Conservation (phyloP, 1,284 basidiomycete species). For the Hypsizygus ulmarius region DNA sequence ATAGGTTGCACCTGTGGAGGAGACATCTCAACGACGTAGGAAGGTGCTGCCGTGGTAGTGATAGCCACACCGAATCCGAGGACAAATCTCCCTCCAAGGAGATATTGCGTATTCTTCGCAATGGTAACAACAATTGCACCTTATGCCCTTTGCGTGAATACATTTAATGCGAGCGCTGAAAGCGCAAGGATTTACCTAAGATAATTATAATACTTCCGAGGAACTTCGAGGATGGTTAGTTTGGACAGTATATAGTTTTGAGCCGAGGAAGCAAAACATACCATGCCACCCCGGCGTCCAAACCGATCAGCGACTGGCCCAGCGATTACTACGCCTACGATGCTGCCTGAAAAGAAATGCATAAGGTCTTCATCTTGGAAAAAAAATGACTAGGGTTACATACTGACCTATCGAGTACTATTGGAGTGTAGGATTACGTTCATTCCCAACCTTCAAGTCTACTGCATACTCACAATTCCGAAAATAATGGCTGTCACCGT, state of each 20-base stretch:
- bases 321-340: conserved; percentile 39
- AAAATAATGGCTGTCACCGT: conserved; percentile 41
- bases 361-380: not conserved
- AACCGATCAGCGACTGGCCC: conserved; percentile 43
- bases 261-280: conserved; percentile 14
- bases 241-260: not conserved
- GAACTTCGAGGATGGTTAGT: conserved; percentile 28
- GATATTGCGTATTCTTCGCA: conserved; percentile 39
- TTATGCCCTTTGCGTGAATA: conserved; percentile 6
- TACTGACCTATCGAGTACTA: conserved; percentile 34
- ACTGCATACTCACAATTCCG: conserved; percentile 33
- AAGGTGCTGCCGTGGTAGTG: conserved; percentile 48
- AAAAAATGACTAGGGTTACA: no score
- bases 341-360: conserved; percentile 23
- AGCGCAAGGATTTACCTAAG: conserved; percentile 24
- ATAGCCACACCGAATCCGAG: conserved; percentile 51
- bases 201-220: conserved; percentile 45
- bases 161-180: not conserved
- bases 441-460: not conserved
- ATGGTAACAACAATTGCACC: conserved; percentile 45
- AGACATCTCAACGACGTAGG: conserved; percentile 52
- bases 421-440: conserved; percentile 14
- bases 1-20: conserved; percentile 45
- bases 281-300: conserved; percentile 54
- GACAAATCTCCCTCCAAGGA: conserved; percentile 47